Conservation (phyloP, 805 yeast species). For the Barnettozyma sp. region DNA sequence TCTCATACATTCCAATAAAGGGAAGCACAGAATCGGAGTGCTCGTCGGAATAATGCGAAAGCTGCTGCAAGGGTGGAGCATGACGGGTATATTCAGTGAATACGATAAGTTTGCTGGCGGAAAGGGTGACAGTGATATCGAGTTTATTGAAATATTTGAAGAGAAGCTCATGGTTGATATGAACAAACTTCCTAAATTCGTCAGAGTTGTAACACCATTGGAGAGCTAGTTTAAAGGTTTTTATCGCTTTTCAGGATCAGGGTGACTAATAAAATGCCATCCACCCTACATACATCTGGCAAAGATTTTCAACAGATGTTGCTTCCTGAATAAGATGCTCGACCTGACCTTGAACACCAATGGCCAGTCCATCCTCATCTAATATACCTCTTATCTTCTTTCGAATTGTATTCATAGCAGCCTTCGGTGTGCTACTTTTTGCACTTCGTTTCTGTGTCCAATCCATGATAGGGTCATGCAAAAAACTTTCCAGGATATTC, state of each 20-base stretch:
- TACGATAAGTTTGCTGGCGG: slow-evolving; percentile 90
- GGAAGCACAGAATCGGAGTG: slow-evolving; percentile 92
- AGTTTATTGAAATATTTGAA: slow-evolving; percentile 79
- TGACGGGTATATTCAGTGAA: slow-evolving; percentile 90
- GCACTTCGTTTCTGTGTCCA: slow-evolving; percentile 47
- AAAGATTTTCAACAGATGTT: slow-evolving; percentile 57
- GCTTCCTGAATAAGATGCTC: slow-evolving; percentile 85
- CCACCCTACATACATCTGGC: slow-evolving; percentile 96
- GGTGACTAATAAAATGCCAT: slow-evolving; percentile 60
- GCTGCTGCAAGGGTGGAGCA: slow-evolving; percentile 84
- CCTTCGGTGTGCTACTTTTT: slow-evolving; percentile 43
- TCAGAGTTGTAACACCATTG: slow-evolving; percentile 24
- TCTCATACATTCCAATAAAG: slow-evolving; percentile 87
- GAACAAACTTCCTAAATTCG: slow-evolving; percentile 56
- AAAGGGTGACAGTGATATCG: slow-evolving; percentile 87
- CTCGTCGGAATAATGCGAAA: slow-evolving; percentile 88
- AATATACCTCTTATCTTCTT: slow-evolving; percentile 79
- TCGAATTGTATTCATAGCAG: slow-evolving; percentile 64
- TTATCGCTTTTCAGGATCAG: too few species aligned
- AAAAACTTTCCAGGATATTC: slow-evolving; percentile 86
- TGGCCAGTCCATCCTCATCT: slow-evolving; percentile 74
- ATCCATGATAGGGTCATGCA: slow-evolving; percentile 87
- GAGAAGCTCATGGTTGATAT: slow-evolving; percentile 47
- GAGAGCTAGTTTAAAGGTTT: too few species aligned
- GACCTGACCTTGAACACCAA: slow-evolving; percentile 89